Evolutionary conservation across 2,329 filamentous ascomycete species (phyloP), one percentile per base, ranked within the genome.

Genomic region (Coccinonectria pachysandricola): DNA sequence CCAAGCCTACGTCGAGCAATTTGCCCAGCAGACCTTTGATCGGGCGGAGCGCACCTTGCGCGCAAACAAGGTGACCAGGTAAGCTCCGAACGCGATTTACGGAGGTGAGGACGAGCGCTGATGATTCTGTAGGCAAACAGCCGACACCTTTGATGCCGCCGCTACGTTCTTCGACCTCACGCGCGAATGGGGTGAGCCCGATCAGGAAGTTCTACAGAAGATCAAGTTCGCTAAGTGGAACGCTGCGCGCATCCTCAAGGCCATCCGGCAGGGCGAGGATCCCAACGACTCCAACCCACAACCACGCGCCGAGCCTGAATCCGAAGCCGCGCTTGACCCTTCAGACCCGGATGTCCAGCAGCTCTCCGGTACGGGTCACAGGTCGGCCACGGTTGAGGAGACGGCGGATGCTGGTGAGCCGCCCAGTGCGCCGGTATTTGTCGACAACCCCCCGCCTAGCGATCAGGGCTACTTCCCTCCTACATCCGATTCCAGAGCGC

Each of bases 181-280:
- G 30, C 78, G 78, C 37, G 80, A 94, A 45, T 98, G 88, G 86
- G 79, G 75, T 5, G 57, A 71, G 0, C 60, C 78, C 8, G 83
- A 93, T 17, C 58, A 71, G 1, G 86, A 96, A 47, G 74, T 78
- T 12, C 66, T 75, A 19, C 73, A 85, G 28, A 96, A 94, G 64
- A 85, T 88, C 57, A 95, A 92, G 53, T 98, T 84, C 51, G 86
- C 88, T 21, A 98, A 96, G 56, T 98, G 84, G 69, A 92, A 96
- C 53, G 87, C 88, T 3, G 63, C 88, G 18, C 75, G 91, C 31
- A 98, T 98, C 48, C 67, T 82, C 10, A 94, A 84, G 56, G 91
- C 91, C 8, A 71, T 95, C 46, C 91, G 87, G 48, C 82, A 87
- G 20, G 86, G 86, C 28, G 79, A 83, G 39, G 87, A 98, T 48